Percentiles rank a stretch among this genome's conserved stretches.
Conservation (phyloP, 164 flowering plant genomes). For the Saururus chinensis region DNA sequence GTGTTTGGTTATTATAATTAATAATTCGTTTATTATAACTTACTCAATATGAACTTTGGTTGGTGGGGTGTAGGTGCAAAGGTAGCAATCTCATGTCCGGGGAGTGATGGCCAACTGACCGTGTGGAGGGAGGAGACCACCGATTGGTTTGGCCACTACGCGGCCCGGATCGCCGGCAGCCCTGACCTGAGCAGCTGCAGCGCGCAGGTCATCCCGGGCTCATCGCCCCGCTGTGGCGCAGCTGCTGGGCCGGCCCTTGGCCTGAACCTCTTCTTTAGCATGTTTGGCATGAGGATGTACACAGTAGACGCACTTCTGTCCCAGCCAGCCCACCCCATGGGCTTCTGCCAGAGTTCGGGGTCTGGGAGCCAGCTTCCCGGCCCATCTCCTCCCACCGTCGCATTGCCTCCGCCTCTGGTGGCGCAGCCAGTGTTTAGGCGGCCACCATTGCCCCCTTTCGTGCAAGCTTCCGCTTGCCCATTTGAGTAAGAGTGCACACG, state of each 20-base stretch:
- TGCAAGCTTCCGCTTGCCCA: slow-evolving; percentile 60
- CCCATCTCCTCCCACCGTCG: slow-evolving; percentile 18
- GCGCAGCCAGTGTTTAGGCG: neutral
- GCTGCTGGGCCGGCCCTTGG: slow-evolving; percentile 47
- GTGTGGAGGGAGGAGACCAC: slow-evolving; percentile 56
- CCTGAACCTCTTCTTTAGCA: slow-evolving; percentile 37
- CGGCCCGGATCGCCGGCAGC: slow-evolving; percentile 50
- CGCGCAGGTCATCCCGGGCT: slow-evolving; percentile 43
- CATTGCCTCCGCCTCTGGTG: slow-evolving; percentile 6
- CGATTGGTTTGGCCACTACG: slow-evolving; percentile 59
- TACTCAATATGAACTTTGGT: neutral
- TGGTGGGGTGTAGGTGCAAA: slow-evolving; percentile 50
- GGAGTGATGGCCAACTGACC: slow-evolving; percentile 40
- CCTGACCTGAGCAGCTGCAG: slow-evolving; percentile 59
- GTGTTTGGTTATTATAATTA: too few species aligned
- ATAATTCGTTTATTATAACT: neutral
- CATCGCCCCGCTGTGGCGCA: slow-evolving; percentile 35
- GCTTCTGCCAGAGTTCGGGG: slow-evolving; percentile 49
- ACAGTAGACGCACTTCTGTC: slow-evolving; percentile 54
- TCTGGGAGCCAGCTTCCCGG: slow-evolving; percentile 4
- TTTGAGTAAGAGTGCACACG: slow-evolving; percentile 32
- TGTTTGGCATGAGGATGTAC: slow-evolving; percentile 59
- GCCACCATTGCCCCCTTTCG: slow-evolving; percentile 19
- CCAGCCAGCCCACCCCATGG: slow-evolving; percentile 70
- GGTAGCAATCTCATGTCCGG: slow-evolving; percentile 54